These are phyloP conservation scores for Neonectria punicea DNA, from an alignment of 2,329 filamentous ascomycete species.

Conservation along the genomic window DNA sequence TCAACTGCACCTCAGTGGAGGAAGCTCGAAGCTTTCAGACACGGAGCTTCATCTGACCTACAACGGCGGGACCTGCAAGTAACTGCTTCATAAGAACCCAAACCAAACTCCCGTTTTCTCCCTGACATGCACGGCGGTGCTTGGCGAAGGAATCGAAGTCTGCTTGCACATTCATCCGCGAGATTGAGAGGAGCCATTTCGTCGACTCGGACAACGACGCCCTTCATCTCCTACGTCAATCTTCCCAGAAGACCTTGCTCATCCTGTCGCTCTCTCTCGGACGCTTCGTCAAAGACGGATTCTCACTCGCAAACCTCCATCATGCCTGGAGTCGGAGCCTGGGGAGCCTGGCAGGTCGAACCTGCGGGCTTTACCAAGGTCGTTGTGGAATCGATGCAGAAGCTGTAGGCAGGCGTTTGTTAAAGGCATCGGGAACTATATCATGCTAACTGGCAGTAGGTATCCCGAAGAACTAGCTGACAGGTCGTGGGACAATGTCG, in stretches of 20 bases:
- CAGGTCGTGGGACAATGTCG: conserved; percentile 96
- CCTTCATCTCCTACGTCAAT: background rate
- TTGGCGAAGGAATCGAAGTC: conserved; percentile 11
- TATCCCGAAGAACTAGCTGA: conserved; percentile 93
- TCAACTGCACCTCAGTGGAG: conserved; percentile 19
- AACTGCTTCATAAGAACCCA: background rate
- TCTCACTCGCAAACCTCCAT: conserved; percentile 13
- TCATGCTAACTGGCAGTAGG: conserved; percentile 55
- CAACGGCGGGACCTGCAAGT: background rate
- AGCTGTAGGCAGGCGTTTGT: conserved; percentile 67
- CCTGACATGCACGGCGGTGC: conserved; percentile 31
- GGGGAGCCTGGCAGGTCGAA: conserved; percentile 54
- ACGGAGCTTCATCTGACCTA: background rate
- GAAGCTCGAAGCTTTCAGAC: conserved; percentile 3
- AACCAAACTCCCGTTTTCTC: background rate
- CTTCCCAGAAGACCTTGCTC: conserved; percentile 29
- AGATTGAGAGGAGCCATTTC: conserved; percentile 1
- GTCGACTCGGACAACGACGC: background rate
- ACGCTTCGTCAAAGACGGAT: conserved; percentile 3
- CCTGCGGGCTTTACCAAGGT: conserved; percentile 57
- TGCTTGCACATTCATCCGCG: conserved; percentile 2
- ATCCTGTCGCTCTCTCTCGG: conserved; percentile 26
- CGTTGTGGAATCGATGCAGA: conserved; percentile 84
- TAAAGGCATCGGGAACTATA: too few relatives aligned
- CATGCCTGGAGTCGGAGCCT: conserved; percentile 46